These are phyloP conservation scores for Micractinium conductrix DNA, from an alignment of 139 green algal species.

Conservation along the genomic window DNA sequence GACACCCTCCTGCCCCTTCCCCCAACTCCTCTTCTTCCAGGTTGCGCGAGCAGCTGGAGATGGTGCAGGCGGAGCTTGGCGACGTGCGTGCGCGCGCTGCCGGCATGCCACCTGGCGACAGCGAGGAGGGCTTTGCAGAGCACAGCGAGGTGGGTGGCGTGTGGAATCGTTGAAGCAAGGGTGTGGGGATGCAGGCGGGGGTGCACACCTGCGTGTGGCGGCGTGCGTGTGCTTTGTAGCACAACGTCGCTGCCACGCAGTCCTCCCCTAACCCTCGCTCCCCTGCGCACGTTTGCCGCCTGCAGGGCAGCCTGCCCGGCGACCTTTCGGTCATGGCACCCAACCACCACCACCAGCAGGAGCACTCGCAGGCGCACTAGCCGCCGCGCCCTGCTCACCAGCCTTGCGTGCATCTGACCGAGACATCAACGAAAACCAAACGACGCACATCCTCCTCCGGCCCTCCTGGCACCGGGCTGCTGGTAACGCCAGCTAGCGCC, in stretches of 20 bases:
- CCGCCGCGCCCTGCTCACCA: not conserved
- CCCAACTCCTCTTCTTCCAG: not conserved
- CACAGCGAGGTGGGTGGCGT: not conserved
- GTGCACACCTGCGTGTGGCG: too few species aligned
- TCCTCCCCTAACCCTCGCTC: not conserved
- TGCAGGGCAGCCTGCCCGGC: constrained; percentile 17
- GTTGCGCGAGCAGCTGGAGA: constrained; percentile 36
- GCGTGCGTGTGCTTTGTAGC: not conserved
- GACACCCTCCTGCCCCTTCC: not conserved
- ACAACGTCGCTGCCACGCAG: too few species aligned
- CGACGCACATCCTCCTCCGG: not conserved
- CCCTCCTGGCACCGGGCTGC: not conserved
- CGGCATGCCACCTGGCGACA: constrained; percentile 6
- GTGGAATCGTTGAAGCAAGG: not conserved
- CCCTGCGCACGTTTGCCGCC: not conserved
- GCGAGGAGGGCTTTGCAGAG: constrained; percentile 28
- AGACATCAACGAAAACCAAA: not conserved
- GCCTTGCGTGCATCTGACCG: not conserved
- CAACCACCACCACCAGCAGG: not conserved
- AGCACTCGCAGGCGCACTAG: constrained; percentile 9
- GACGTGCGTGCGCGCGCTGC: constrained; percentile 10
- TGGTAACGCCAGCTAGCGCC: not conserved
- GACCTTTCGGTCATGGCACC: constrained; percentile 22
- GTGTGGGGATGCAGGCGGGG: not conserved
- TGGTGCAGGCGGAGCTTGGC: constrained; percentile 35